phyloP scores from a whole-genome alignment of 352 stramenopile genomes.

The Globisporangium cystogenes region DNA sequence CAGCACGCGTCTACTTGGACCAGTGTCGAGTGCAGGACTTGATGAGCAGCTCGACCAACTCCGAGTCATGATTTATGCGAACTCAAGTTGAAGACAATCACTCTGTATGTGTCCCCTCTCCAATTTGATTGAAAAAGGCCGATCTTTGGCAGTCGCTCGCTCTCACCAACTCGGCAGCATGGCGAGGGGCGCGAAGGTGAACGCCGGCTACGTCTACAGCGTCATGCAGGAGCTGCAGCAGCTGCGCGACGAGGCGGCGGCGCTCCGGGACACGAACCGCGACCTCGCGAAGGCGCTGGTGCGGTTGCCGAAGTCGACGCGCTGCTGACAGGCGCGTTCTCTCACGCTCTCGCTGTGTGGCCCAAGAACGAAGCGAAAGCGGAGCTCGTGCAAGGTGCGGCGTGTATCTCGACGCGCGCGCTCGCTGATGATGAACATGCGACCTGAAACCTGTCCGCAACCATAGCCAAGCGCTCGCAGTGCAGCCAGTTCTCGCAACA shows the following conservation, averaged over 20 bases:
- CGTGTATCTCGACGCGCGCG: background rate
- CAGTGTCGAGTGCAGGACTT: too few species aligned
- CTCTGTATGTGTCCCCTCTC: slow-evolving; percentile 7
- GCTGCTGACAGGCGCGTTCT: background rate
- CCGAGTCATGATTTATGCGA: too few species aligned
- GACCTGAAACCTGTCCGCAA: too few species aligned
- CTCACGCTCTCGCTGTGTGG: background rate
- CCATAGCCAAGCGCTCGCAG: slow-evolving; percentile 7
- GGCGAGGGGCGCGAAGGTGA: slow-evolving; percentile 20
- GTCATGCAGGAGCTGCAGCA: slow-evolving; percentile 61
- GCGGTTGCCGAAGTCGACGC: background rate
- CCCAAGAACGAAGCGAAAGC: slow-evolving; percentile 47
- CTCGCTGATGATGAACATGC: background rate
- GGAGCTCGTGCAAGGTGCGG: slow-evolving; percentile 40
- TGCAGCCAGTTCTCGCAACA: slow-evolving; percentile 7
- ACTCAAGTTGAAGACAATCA: slow-evolving; percentile 8
- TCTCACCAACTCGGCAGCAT: slow-evolving; percentile 13
- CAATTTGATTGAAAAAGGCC: slow-evolving; percentile 2
- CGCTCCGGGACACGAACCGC: slow-evolving; percentile 49
- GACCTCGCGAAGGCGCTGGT: slow-evolving; percentile 65
- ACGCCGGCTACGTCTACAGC: slow-evolving; percentile 43
- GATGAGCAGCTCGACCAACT: too few species aligned
- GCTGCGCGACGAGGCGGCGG: slow-evolving; percentile 34
- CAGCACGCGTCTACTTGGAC: too few species aligned
- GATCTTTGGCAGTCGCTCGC: background rate